Percentiles rank a stretch among this genome's conserved stretches.
Conservation (phyloP, 768 basidiomycete genomes). For the Amanita rimosa region DNA sequence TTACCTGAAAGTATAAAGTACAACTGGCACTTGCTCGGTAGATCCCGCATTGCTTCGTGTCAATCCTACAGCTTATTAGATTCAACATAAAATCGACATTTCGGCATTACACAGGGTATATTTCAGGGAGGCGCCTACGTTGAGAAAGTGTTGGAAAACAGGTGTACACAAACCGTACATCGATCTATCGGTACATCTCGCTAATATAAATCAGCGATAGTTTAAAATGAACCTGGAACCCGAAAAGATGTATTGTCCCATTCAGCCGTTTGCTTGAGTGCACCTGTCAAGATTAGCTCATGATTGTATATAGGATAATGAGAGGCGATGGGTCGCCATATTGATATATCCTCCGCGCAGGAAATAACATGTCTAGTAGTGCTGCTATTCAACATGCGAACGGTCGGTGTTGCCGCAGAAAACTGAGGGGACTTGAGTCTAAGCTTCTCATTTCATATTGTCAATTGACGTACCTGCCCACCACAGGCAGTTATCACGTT, state of each 20-base stretch:
- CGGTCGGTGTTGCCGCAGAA: conserved; percentile 37
- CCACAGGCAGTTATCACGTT: conserved; percentile 61
- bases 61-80: too few relatives aligned
- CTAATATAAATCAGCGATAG: not conserved
- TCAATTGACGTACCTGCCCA: conserved; percentile 41
- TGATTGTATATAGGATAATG: conserved; percentile 51
- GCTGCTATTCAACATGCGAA: conserved; percentile 40
- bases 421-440: conserved; percentile 18
- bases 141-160: too few relatives aligned
- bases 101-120: too few relatives aligned
- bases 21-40: too few relatives aligned
- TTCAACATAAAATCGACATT: too few relatives aligned
- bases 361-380: conserved; percentile 54
- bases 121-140: too few relatives aligned
- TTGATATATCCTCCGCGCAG: conserved; percentile 45
- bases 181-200: not conserved
- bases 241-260: conserved; percentile 38
- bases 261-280: conserved; percentile 55
- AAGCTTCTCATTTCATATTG: not conserved
- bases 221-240: conserved; percentile 15
- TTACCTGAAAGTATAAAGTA: too few relatives aligned
- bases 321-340: conserved; percentile 52
- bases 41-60: too few relatives aligned
- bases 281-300: conserved; percentile 55
- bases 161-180: too few relatives aligned